These are phyloP conservation scores for Leishmania turanica DNA, from an alignment of 208 protist species.

Conservation along the genomic window DNA sequence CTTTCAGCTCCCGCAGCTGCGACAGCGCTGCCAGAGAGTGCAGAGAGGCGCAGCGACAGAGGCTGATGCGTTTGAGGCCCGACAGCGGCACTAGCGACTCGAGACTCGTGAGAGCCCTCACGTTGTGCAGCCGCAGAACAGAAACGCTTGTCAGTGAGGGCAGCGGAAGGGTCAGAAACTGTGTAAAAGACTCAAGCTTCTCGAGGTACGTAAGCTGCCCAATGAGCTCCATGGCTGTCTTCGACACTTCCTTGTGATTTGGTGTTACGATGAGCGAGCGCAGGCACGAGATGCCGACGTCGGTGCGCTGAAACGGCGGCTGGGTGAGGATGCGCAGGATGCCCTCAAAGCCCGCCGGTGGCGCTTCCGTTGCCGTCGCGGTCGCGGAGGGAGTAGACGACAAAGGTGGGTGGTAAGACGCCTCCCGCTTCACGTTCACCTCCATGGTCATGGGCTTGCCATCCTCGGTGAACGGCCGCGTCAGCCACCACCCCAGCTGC, in stretches of 20 bases:
- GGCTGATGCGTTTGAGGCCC: neutral
- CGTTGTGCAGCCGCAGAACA: conserved; percentile 21
- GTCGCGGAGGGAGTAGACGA: neutral
- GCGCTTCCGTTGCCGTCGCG: neutral
- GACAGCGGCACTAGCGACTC: neutral
- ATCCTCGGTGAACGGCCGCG: neutral
- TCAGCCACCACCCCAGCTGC: conserved; percentile 24
- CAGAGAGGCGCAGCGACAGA: conserved; percentile 15
- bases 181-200: conserved; percentile 24
- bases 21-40: conserved; percentile 18
- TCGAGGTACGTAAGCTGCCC: conserved; percentile 15
- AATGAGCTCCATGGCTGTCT: conserved; percentile 5
- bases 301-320: conserved; percentile 23
- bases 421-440: conserved; percentile 24
- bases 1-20: neutral
- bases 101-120: conserved; percentile 10
- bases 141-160: neutral
- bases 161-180: conserved; percentile 5
- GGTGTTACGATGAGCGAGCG: conserved; percentile 16
- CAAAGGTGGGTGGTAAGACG: neutral
- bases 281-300: conserved; percentile 20
- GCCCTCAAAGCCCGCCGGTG: neutral
- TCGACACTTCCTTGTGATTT: conserved; percentile 5
- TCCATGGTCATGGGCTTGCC: conserved; percentile 23
- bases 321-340: conserved; percentile 12